Evolutionary conservation across 257 asterid species (phyloP).

Genomic region (Gynochthodes officinalis): DNA sequence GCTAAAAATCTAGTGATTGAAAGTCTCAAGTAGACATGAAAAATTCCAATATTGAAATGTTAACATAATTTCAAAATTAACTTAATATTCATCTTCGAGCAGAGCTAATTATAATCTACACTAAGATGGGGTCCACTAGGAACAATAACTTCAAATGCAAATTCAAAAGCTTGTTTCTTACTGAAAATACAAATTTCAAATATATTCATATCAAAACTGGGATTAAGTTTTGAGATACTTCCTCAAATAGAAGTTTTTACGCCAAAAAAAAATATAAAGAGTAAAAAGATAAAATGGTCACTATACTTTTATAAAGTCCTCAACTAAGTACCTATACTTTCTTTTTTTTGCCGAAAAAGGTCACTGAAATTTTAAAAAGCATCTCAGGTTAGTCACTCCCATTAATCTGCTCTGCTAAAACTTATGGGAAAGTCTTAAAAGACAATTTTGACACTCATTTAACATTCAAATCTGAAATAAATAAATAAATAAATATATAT

Average conservation of each 20-base stretch:
- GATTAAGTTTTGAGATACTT: not conserved
- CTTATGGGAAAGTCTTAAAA: too few species aligned
- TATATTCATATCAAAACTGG: not conserved
- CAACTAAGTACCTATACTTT: too few species aligned
- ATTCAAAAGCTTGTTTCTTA: not conserved
- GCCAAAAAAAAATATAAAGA: not conserved
- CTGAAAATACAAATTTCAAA: not conserved
- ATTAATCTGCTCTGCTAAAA: too few species aligned
- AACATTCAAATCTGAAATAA: too few species aligned
- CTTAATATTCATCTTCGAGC: not conserved
- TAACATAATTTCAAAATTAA: not conserved
- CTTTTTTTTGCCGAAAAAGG: too few species aligned
- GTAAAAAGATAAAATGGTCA: too few species aligned
- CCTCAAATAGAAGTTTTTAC: not conserved
- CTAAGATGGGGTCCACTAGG: not conserved
- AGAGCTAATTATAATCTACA: not conserved
- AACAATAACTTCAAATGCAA: not conserved
- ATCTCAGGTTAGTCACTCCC: too few species aligned
- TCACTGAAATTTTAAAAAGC: too few species aligned
- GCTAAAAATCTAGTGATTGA: not conserved
- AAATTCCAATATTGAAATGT: not conserved
- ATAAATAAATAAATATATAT: too few species aligned
- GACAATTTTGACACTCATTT: too few species aligned
- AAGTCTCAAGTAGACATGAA: not conserved
- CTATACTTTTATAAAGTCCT: too few species aligned